These are phyloP conservation scores for Ambrosia trifida DNA, from an alignment of 129 eudicot genomes.

Conservation along the genomic window DNA sequence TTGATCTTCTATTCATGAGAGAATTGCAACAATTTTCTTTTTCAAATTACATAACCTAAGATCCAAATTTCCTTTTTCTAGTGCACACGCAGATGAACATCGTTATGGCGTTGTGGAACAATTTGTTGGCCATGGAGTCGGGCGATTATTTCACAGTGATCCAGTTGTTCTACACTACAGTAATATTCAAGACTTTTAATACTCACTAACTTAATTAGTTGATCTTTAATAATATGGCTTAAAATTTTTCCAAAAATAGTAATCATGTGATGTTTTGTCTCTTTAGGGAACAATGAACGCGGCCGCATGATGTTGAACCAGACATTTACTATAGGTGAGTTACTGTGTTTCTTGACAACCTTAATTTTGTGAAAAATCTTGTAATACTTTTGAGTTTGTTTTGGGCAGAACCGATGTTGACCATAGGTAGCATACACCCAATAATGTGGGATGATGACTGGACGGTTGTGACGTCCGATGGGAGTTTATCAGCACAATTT, in stretches of 20 bases:
- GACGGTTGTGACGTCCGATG: constrained; percentile 89
- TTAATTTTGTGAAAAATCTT: background rate
- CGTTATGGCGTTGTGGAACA: constrained; percentile 80
- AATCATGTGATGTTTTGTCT: background rate
- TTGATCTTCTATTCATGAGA: background rate
- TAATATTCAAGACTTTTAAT: constrained; percentile 32
- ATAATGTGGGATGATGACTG: constrained; percentile 91
- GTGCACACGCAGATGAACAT: constrained; percentile 80
- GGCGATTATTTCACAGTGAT: constrained; percentile 78
- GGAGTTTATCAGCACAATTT: constrained; percentile 90
- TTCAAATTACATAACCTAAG: background rate
- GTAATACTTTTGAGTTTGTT: background rate
- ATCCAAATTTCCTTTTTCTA: constrained; percentile 32
- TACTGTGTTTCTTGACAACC: constrained; percentile 7
- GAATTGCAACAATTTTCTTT: background rate
- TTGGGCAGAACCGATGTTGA: constrained; percentile 91
- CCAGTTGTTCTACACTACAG: constrained; percentile 87
- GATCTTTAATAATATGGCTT: too few species aligned
- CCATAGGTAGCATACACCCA: constrained; percentile 77
- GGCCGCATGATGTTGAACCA: constrained; percentile 89
- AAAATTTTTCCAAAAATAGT: background rate
- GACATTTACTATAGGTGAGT: constrained; percentile 88
- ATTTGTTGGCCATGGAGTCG: constrained; percentile 95
- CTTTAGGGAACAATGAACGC: constrained; percentile 69
- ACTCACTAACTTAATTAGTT: background rate